phyloP scores from a whole-genome alignment of 164 flowering plant genomes.

The Annona cherimola region DNA sequence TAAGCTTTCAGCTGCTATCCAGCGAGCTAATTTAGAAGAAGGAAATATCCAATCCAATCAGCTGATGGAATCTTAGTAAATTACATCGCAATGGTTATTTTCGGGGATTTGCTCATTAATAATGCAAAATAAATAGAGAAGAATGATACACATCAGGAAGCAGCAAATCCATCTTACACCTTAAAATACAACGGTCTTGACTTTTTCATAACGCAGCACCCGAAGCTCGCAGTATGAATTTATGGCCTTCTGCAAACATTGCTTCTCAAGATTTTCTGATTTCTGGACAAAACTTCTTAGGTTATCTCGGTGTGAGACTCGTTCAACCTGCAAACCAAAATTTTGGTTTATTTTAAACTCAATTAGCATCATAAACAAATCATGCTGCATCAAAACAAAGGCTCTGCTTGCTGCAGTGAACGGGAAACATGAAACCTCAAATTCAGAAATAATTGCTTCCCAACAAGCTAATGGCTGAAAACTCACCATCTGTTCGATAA shows the following conservation, averaged over 20 bases:
- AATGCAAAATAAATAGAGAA: background rate
- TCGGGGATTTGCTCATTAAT: background rate
- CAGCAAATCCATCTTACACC: background rate
- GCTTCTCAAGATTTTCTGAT: constrained; percentile 86
- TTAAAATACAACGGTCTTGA: constrained; percentile 82
- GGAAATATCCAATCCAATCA: background rate
- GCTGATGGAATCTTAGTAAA: background rate
- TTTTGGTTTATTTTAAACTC: background rate
- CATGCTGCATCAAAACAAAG: background rate
- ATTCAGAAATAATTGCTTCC: background rate
- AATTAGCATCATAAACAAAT: background rate
- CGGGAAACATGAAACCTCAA: background rate
- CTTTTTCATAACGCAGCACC: constrained; percentile 64
- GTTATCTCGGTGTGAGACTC: constrained; percentile 90
- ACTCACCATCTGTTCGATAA: constrained; percentile 91
- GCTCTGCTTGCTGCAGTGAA: background rate
- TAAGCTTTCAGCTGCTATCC: background rate
- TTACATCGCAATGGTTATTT: background rate
- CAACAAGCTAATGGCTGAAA: background rate
- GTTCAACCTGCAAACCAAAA: constrained; percentile 61
- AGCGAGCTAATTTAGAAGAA: background rate
- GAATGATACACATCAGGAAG: background rate
- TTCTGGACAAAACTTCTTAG: constrained; percentile 74
- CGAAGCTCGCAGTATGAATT: constrained; percentile 88
- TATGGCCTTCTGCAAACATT: constrained; percentile 75